phyloP scores from a whole-genome alignment of 306 rosid genomes.

The Rosa rugosa region DNA sequence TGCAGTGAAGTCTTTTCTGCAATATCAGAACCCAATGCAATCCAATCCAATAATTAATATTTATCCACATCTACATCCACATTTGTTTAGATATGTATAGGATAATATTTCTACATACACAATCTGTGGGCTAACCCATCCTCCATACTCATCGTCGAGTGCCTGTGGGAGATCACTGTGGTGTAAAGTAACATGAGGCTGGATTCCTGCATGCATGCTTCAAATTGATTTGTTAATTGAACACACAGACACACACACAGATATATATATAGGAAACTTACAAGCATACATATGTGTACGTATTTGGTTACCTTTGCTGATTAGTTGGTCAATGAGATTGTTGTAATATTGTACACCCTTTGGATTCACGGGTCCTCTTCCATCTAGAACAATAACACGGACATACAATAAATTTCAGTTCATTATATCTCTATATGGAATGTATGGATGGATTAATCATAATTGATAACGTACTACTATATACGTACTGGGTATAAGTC shows the following conservation, averaged over 20 bases:
- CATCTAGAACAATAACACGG: constrained; percentile 37
- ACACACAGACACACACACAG: not conserved
- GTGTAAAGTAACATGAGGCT: constrained; percentile 69
- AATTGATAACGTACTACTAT: not conserved
- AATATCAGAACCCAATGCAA: not conserved
- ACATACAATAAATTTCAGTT: not conserved
- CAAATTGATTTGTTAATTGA: not conserved
- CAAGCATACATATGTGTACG: not conserved
- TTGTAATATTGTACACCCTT: constrained; percentile 70
- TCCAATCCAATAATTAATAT: not conserved
- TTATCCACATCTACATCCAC: not conserved
- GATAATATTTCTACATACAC: constrained; percentile 38
- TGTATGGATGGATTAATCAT: not conserved
- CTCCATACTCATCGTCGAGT: constrained; percentile 81
- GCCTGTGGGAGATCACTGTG: constrained; percentile 62
- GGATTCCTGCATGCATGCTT: constrained; percentile 49
- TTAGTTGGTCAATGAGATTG: constrained; percentile 65
- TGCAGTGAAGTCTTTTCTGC: constrained; percentile 67
- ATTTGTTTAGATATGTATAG: not conserved
- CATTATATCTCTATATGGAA: not conserved
- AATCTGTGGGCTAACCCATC: constrained; percentile 62
- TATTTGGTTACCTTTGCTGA: constrained; percentile 42
- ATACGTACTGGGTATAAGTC: constrained; percentile 69
- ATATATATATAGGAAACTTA: not conserved
- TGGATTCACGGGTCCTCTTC: constrained; percentile 70